Conservation (phyloP, 116 monocot genomes). For the Dioscorea cayenensis region DNA sequence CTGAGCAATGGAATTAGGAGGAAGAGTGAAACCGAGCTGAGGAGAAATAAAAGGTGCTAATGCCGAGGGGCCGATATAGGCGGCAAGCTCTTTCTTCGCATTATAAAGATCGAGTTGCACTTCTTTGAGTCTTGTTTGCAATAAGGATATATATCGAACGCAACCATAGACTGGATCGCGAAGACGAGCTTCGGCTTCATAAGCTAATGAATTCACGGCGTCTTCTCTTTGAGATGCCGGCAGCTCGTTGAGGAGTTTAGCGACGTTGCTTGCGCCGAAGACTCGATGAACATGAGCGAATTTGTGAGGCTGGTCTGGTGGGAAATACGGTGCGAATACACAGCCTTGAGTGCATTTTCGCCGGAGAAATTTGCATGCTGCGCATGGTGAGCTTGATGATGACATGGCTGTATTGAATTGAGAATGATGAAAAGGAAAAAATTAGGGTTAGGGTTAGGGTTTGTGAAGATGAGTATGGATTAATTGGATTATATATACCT, state of each 20-base stretch:
- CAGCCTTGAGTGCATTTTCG: constrained; percentile 56
- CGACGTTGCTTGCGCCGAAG: constrained; percentile 26
- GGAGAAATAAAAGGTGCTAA: neutral
- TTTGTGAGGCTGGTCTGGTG: constrained; percentile 35
- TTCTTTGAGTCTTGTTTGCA: constrained; percentile 19
- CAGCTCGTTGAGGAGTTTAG: constrained; percentile 27
- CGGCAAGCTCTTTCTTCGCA: constrained; percentile 20
- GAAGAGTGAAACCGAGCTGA: neutral
- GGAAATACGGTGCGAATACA: constrained; percentile 63
- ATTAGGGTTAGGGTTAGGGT: constrained; percentile 1
- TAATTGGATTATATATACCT: neutral
- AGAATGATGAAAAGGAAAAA: neutral
- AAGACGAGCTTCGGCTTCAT: constrained; percentile 25
- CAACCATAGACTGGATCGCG: constrained; percentile 32
- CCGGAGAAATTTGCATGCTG: constrained; percentile 59
- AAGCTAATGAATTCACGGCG: constrained; percentile 29
- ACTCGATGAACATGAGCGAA: constrained; percentile 27
- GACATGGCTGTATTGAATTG: neutral
- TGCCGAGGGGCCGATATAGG: constrained; percentile 2
- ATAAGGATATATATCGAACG: constrained; percentile 23
- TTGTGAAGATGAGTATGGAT: neutral
- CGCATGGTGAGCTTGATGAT: constrained; percentile 37
- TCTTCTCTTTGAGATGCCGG: constrained; percentile 19
- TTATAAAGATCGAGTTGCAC: constrained; percentile 5
- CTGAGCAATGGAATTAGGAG: neutral